Conservation (phyloP, 2,329 filamentous ascomycete genomes). For the Neocatenulostroma microsporum region DNA sequence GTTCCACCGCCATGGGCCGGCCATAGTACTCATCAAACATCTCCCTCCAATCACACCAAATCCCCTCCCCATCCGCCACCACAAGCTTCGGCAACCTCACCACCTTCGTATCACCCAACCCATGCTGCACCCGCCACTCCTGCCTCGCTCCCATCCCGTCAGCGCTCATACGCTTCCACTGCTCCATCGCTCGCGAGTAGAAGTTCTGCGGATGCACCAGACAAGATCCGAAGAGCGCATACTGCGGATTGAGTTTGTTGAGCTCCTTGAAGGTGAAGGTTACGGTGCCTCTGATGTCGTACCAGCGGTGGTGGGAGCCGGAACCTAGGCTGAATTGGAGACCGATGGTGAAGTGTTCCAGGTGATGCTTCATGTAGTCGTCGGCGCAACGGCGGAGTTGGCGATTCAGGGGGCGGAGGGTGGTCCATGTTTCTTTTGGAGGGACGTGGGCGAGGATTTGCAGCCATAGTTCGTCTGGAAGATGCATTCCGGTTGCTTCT, state of each 20-base stretch:
- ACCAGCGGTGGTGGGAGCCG: conserved; percentile 17
- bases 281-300: conserved; percentile 16
- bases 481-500: too few relatives aligned
- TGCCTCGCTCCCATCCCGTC: conserved; percentile 9
- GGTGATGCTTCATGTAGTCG: conserved; percentile 9
- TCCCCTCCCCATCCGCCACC: conserved; percentile 11
- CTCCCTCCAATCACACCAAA: conserved; percentile 20
- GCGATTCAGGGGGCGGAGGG: conserved; percentile 9
- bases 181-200: conserved; percentile 14
- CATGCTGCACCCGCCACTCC: conserved; percentile 16
- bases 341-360: conserved; percentile 13
- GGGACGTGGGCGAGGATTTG: conserved; percentile 15
- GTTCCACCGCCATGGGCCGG: too few relatives aligned
- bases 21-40: conserved; percentile 17
- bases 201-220: conserved; percentile 12
- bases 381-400: conserved; percentile 13
- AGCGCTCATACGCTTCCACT: conserved; percentile 18
- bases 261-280: conserved; percentile 14
- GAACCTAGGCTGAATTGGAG: conserved; percentile 14
- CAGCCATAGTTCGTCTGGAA: conserved; percentile 21
- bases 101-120: conserved; percentile 7
- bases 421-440: conserved; percentile 16
- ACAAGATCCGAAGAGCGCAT: conserved; percentile 17
- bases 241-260: conserved; percentile 15
- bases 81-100: conserved; percentile 14